Percentiles rank a stretch among this genome's conserved stretches.
These are phyloP conservation scores for Actinidia chinensis DNA, from an alignment of 179 eudicot species.

Conservation along the genomic window DNA sequence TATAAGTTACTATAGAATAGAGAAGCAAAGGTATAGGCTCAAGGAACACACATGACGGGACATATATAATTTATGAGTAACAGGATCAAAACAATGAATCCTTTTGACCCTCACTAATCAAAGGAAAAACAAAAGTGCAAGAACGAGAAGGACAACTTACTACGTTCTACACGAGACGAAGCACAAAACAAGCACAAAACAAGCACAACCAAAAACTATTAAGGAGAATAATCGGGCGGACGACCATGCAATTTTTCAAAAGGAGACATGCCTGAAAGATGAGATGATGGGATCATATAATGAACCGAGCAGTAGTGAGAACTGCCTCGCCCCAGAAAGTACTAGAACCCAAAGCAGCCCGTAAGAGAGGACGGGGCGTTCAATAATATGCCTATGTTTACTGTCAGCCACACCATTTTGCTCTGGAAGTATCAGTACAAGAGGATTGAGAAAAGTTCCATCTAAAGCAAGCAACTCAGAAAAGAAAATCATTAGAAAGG, in stretches of 20 bases:
- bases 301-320: no score
- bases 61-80: not conserved
- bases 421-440: no score
- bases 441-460: no score
- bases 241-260: not conserved
- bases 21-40: not conserved
- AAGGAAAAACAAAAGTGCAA: not conserved
- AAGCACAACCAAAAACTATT: no score
- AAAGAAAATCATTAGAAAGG: no score
- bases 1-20: not conserved
- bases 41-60: not conserved
- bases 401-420: no score
- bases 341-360: no score
- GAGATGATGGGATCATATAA: not conserved
- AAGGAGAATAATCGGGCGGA: not conserved
- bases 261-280: not conserved
- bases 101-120: not conserved
- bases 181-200: no score
- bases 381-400: no score
- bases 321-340: no score
- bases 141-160: not conserved
- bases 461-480: no score
- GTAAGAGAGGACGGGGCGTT: no score
- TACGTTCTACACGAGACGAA: not conserved
- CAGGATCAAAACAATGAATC: slow-evolving; percentile 12